Conservation (phyloP, 345 rosid species). For the Moricandia moricandioides region DNA sequence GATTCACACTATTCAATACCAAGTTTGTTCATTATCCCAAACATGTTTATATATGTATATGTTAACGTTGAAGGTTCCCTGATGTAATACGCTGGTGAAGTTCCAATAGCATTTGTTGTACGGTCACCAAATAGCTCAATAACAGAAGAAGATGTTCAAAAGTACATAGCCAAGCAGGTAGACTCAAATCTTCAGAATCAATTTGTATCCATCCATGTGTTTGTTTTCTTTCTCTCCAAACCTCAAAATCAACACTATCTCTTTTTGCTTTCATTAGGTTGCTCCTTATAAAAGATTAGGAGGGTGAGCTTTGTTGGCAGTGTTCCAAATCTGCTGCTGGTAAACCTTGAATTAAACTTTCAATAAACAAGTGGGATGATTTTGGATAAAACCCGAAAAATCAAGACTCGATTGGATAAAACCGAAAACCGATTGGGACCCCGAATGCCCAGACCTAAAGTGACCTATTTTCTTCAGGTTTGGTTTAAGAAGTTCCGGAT, state of each 20-base stretch:
- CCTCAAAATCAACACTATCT: not conserved
- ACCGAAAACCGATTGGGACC: too few relatives aligned
- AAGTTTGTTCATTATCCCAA: not conserved
- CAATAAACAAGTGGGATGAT: too few relatives aligned
- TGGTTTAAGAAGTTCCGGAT: too few relatives aligned
- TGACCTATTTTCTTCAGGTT: too few relatives aligned
- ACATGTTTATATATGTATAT: not conserved
- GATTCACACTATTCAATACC: not conserved
- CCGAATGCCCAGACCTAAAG: too few relatives aligned
- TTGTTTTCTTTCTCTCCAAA: not conserved
- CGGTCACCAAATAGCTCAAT: conserved; percentile 60
- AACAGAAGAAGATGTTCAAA: conserved; percentile 59
- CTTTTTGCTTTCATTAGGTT: conserved; percentile 45
- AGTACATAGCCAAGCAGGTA: conserved; percentile 76
- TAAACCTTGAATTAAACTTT: conserved; percentile 44
- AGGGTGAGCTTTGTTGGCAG: conserved; percentile 56
- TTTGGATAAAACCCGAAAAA: too few relatives aligned
- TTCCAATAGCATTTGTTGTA: conserved; percentile 81
- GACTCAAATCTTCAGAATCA: conserved; percentile 3
- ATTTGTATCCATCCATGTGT: not conserved
- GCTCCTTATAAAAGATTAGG: conserved; percentile 77
- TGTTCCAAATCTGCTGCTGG: conserved; percentile 82
- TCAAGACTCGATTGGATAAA: too few relatives aligned
- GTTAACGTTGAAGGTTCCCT: conserved; percentile 53
- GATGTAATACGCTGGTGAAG: conserved; percentile 92